phyloP scores from a whole-genome alignment of 345 rosid genomes.

The Salix koriyanagi region DNA sequence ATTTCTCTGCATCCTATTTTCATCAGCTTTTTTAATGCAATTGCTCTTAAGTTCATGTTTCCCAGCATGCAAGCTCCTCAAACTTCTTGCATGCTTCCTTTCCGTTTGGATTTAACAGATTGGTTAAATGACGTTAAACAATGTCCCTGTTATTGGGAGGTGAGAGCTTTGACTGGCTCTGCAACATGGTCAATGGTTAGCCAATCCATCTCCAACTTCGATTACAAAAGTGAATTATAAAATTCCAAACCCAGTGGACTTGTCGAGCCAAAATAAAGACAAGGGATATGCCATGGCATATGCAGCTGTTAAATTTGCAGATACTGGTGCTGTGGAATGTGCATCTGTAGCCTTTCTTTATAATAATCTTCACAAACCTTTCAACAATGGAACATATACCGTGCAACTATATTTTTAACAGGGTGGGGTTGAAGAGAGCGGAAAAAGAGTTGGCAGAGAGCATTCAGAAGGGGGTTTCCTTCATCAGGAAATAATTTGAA shows the following conservation, averaged over 20 bases:
- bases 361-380: not conserved
- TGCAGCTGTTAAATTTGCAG: constrained; percentile 96
- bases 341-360: constrained; percentile 50
- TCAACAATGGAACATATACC: not conserved
- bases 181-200: constrained; percentile 96
- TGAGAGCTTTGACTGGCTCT: constrained; percentile 96
- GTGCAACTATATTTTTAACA: constrained; percentile 7
- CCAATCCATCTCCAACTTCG: not conserved
- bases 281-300: constrained; percentile 44
- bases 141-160: constrained; percentile 43
- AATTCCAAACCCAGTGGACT: not conserved
- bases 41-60: not conserved
- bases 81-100: not conserved
- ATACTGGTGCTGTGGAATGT: constrained; percentile 65
- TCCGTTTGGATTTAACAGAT: not conserved
- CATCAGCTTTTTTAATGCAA: not conserved
- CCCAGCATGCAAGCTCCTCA: not conserved
- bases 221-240: not conserved
- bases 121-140: not conserved
- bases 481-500: constrained; percentile 43
- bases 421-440: constrained; percentile 75
- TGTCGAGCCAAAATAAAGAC: not conserved
- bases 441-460: constrained; percentile 76
- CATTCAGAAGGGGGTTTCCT: constrained; percentile 69
- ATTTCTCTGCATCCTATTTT: not conserved